Evolutionary conservation across 306 rosid genomes (phyloP), one percentile per base, ranked within the genome.

Genomic region (Quercus bicolor): DNA sequence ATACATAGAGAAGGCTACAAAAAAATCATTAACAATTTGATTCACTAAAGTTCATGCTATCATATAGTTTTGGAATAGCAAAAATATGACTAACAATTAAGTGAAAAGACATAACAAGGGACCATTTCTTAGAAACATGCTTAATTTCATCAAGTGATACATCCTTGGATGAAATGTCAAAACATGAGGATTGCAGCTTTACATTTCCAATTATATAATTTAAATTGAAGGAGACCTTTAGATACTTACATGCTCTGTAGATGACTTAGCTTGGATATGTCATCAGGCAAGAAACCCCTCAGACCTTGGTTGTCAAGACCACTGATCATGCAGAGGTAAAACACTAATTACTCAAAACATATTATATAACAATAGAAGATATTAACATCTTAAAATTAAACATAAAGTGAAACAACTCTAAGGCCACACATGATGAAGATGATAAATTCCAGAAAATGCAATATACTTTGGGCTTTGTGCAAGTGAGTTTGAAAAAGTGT

Each of bases 231-330:
- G 48, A 64, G 70, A 74, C 51, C 34, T 40, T 56, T 56, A 79
- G 78, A 70, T 79, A 87, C 97, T 93, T 76, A 96, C 98, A 96
- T 73, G 92, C 77, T 89, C 76, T 85, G 93, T 71, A 96, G 88
- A 85, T 91, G 91, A 51, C 48, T 89, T 79, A 96, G 86, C 78
- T 85, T 89, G 78, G 97, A 90, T 72, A 89, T 86, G 72, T 93
- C 98, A 82, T 64, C 76, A 59, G 88, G 94, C 85, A 96, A 86
- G 85, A 84, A 90, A 56, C 99, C 98, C 79, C 84, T 93, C 53
- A 96, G 87, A 86, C 90, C 99, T 89, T 93, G 98, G 78, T 84
- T 96, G 91, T 89, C 96, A 70, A 96, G 98, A 83, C 86, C 98
- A 68, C 99, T 96, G 94, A 68, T 62, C 84, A 90, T 56, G 72